phyloP scores from a whole-genome alignment of 108 stramenopile species.

The Fragilaria crotonensis region DNA sequence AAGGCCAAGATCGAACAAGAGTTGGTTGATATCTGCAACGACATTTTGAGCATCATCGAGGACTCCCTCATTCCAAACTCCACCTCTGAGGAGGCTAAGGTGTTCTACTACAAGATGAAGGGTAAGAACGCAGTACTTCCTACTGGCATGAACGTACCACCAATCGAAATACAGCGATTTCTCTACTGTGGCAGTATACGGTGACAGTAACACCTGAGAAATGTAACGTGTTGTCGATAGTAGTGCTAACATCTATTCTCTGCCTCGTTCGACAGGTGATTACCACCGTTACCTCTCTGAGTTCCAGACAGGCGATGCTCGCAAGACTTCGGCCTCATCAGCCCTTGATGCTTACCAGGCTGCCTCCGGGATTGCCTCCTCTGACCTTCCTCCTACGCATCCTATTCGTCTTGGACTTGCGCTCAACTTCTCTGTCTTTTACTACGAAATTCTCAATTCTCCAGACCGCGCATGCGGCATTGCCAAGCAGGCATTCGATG shows the following conservation, averaged over 20 bases:
- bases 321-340: slow-evolving; percentile 86
- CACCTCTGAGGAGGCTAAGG: slow-evolving; percentile 97
- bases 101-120: slow-evolving; percentile 99
- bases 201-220: too few species aligned
- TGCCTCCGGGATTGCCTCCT: slow-evolving; percentile 90
- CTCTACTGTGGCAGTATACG: too few species aligned
- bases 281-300: slow-evolving; percentile 99
- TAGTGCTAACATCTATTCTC: too few species aligned
- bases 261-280: too few species aligned
- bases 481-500: slow-evolving; percentile 99
- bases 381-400: slow-evolving; percentile 98
- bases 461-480: slow-evolving; percentile 95
- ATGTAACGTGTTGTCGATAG: too few species aligned
- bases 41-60: slow-evolving; percentile 97
- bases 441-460: slow-evolving; percentile 98
- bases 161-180: too few species aligned
- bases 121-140: too few species aligned
- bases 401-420: slow-evolving; percentile 99
- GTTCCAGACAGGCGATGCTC: slow-evolving; percentile 83
- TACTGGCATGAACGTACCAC: too few species aligned
- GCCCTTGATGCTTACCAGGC: slow-evolving; percentile 98
- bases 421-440: slow-evolving; percentile 99
- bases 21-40: slow-evolving; percentile 86
- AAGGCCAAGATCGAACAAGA: slow-evolving; percentile 88
- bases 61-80: slow-evolving; percentile 97